phyloP scores from a whole-genome alignment of 2,329 filamentous ascomycete genomes.

The Monosporascus sp. region DNA sequence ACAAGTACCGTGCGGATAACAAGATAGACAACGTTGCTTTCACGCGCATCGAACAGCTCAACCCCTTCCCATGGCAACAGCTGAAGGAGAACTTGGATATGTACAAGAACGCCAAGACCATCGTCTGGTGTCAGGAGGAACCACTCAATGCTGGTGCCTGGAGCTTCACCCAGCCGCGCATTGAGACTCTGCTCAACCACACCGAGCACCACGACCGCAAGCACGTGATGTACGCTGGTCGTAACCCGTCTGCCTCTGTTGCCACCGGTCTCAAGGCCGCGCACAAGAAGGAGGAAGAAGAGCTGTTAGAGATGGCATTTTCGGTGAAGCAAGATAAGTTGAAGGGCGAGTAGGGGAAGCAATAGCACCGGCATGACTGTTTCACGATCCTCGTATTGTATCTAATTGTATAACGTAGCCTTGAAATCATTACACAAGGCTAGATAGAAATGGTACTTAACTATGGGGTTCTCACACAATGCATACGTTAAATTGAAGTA shows the following conservation, averaged over 20 bases:
- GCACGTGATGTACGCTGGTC: slow-evolving; percentile 95
- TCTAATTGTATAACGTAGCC: slow-evolving; percentile 26
- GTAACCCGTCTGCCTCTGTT: slow-evolving; percentile 87
- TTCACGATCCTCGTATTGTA: slow-evolving; percentile 23
- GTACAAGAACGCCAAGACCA: slow-evolving; percentile 96
- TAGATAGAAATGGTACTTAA: slow-evolving; percentile 20
- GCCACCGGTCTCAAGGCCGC: slow-evolving; percentile 86
- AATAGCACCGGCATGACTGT: slow-evolving; percentile 11
- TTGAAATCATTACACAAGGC: slow-evolving; percentile 19
- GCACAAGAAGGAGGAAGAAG: slow-evolving; percentile 90
- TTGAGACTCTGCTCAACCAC: slow-evolving; percentile 92
- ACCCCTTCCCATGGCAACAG: slow-evolving; percentile 98
- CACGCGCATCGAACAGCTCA: slow-evolving; percentile 93
- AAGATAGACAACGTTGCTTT: slow-evolving; percentile 87
- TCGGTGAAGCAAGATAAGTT: slow-evolving; percentile 63
- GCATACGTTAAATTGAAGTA: slow-evolving; percentile 9
- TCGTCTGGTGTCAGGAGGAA: slow-evolving; percentile 97
- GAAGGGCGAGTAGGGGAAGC: slow-evolving; percentile 54
- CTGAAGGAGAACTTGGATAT: slow-evolving; percentile 93
- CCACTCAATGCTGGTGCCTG: slow-evolving; percentile 95
- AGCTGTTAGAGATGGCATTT: slow-evolving; percentile 65
- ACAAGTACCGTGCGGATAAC: slow-evolving; percentile 85
- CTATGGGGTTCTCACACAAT: slow-evolving; percentile 15
- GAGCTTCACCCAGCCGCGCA: slow-evolving; percentile 94
- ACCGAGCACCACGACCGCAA: slow-evolving; percentile 90